These are phyloP conservation scores for Ceratocystis papillata DNA, from an alignment of 2,329 filamentous ascomycete genomes.

Conservation along the genomic window DNA sequence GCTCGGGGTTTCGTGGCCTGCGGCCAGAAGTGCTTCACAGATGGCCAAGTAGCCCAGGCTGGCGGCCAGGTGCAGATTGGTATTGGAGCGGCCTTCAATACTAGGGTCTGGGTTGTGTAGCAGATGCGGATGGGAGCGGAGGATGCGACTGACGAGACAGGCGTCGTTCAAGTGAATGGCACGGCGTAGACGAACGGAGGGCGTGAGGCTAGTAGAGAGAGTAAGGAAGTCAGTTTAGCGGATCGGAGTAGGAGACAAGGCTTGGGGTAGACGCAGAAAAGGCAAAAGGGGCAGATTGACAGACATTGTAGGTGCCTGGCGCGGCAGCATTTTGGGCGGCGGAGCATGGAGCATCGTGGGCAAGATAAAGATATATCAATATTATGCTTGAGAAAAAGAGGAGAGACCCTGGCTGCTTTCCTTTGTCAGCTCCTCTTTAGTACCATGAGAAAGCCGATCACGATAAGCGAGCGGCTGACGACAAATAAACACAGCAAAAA, in stretches of 20 bases:
- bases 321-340: slow-evolving; percentile 15
- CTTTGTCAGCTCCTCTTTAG: neutral
- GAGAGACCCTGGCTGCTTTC: neutral
- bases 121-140: slow-evolving; percentile 57
- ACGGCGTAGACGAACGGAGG: slow-evolving; percentile 64
- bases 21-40: slow-evolving; percentile 57
- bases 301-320: slow-evolving; percentile 15
- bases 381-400: neutral
- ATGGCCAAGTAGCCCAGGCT: slow-evolving; percentile 60
- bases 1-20: slow-evolving; percentile 62
- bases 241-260: neutral
- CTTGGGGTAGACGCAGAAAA: neutral
- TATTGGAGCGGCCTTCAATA: slow-evolving; percentile 60
- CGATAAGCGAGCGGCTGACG: neutral
- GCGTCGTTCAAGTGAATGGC: slow-evolving; percentile 67
- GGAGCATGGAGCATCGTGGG: slow-evolving; percentile 13
- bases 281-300: neutral
- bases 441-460: neutral
- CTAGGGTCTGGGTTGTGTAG: slow-evolving; percentile 71
- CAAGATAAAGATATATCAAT: neutral
- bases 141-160: slow-evolving; percentile 63
- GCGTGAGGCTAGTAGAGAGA: slow-evolving; percentile 40
- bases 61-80: slow-evolving; percentile 70
- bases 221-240: neutral
- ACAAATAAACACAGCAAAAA: neutral